Evolutionary conservation across 352 stramenopile genomes (phyloP).

Genomic region (Lagenidium giganteum): DNA sequence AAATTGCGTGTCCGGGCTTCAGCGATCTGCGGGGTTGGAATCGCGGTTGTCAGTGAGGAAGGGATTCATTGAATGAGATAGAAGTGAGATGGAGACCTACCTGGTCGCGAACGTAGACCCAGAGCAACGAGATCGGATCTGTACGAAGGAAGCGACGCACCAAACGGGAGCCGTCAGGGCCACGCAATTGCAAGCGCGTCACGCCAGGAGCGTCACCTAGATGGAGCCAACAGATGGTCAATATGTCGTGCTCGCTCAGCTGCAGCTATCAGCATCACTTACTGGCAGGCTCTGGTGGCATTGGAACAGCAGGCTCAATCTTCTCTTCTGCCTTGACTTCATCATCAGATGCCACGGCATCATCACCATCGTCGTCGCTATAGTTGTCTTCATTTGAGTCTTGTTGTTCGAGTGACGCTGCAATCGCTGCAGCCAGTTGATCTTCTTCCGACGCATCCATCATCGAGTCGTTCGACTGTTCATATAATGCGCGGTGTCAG

Average conservation of each 20-base stretch:
- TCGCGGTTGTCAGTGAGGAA: not conserved
- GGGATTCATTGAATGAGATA: not conserved
- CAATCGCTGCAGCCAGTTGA: conserved; percentile 74
- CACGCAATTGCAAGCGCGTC: conserved; percentile 67
- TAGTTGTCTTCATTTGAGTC: conserved; percentile 26
- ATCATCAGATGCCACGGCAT: conserved; percentile 37
- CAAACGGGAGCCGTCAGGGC: conserved; percentile 57
- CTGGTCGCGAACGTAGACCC: conserved; percentile 68
- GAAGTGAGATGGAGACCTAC: conserved; percentile 16
- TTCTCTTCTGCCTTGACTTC: conserved; percentile 16
- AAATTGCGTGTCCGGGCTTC: conserved; percentile 64
- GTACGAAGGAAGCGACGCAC: conserved; percentile 71
- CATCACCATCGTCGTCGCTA: conserved; percentile 27
- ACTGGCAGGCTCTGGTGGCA: conserved; percentile 59
- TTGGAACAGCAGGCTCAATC: conserved; percentile 22
- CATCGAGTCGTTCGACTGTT: no score
- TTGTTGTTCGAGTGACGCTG: conserved; percentile 60
- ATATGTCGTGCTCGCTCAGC: no score
- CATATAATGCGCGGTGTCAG: no score
- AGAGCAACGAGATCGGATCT: conserved; percentile 57
- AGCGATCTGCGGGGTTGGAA: conserved; percentile 42
- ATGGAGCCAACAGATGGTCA: no score
- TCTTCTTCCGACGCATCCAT: conserved; percentile 70
- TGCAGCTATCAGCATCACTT: conserved; percentile 3
- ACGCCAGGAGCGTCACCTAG: conserved; percentile 41